These are phyloP conservation scores for Thamnidium elegans DNA, from an alignment of 192 early-diverging fungal genomes.

Conservation along the genomic window DNA sequence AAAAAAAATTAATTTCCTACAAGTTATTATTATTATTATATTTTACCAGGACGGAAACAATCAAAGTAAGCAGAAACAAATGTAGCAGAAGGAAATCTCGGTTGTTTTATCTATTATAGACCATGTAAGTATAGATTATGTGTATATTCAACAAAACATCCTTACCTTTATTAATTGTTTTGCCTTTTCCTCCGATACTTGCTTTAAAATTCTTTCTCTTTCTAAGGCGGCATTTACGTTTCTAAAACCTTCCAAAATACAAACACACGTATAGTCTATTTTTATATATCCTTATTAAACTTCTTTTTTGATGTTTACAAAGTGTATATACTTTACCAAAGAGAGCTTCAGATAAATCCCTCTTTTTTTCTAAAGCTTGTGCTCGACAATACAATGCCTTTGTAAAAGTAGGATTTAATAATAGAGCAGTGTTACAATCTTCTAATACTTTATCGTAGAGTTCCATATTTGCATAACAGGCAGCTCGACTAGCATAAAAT, in stretches of 20 bases:
- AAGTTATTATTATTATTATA: neutral
- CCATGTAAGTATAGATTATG: neutral
- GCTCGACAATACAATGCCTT: constrained; percentile 69
- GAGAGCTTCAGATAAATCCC: constrained; percentile 47
- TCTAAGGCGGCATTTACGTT: constrained; percentile 73
- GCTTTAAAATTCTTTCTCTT: constrained; percentile 87
- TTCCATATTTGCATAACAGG: constrained; percentile 78
- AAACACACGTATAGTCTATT: constrained; percentile 82
- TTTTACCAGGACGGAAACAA: constrained; percentile 67
- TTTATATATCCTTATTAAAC: neutral
- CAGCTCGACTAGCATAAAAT: constrained; percentile 93
- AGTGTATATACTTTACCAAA: constrained; percentile 36
- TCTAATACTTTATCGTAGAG: constrained; percentile 72
- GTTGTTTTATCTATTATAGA: constrained; percentile 37
- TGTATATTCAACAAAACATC: neutral
- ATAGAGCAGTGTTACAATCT: constrained; percentile 81
- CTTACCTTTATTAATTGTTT: constrained; percentile 62
- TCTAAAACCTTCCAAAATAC: constrained; percentile 93
- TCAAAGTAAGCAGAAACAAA: constrained; percentile 93
- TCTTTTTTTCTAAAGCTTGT: constrained; percentile 51
- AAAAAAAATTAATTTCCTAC: neutral
- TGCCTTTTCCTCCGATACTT: constrained; percentile 72
- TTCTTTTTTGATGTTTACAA: too few relatives aligned
- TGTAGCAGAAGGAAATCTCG: constrained; percentile 78
- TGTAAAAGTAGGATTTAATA: constrained; percentile 78